Base-by-base conservation (phyloP, 1,284 basidiomycete species). In the Pascua sp. region DNA sequence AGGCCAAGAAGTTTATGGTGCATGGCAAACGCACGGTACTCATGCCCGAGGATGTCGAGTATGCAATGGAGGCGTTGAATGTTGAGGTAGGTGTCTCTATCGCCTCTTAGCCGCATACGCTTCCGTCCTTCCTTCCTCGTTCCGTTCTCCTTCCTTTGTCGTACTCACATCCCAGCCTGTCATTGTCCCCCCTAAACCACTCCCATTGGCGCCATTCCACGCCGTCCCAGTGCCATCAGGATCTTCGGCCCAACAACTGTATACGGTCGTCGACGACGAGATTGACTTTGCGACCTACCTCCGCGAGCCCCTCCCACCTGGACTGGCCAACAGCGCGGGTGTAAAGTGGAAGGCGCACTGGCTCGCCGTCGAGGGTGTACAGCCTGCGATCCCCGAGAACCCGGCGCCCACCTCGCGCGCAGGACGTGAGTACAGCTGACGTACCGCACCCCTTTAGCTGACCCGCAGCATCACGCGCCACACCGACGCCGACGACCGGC, bases 311-410 rank as follows among this genome's bases (percentile, higher is more conserved):
- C 60, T 71, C 11, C 74, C 72, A 0, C 59, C 71, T 1, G 72
- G 69, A 17, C 55, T 73, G 16, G 66, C 66, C 12, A 70, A 68
- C 58, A 68, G 69, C 10, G 71, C 71, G 0, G 73, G 73, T 9
- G 76, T 78, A 24, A 69, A 72, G 53, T 79, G 77, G 77, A 76
- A 73, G 24, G 91, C 93, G 5, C 95, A 98, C 73, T 98, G 95
- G 96, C 82, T 99, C 18, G 94, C 95, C 0, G 91, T 98, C 24
- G 95, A 99, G 72, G 95, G 96, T 41, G 90, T 99, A 4, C 95
- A 98, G 72, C 95, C 96, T 0, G 84, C 94, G 15, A 90, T 97
- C 44, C 91, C 93, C 8, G 93, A 98, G 76, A 99, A 98, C 71
- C 96, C 96, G 0, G 88, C 91, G 1, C 79, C 79, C 15, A 61